Evolutionary conservation across 305 asterid species (phyloP).

Genomic region (Fraxinus angustifolia): DNA sequence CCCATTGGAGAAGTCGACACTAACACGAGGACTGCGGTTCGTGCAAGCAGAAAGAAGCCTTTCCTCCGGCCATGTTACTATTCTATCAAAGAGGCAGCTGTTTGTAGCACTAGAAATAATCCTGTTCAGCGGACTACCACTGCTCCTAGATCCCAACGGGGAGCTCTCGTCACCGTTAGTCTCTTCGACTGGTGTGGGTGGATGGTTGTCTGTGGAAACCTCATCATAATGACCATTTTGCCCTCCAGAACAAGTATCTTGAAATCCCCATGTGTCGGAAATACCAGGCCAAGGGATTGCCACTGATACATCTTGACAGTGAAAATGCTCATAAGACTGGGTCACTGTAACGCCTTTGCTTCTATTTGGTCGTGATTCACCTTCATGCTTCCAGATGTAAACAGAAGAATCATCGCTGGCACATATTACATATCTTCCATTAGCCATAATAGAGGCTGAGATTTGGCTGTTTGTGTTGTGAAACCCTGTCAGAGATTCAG

Average conservation of each 20-base stretch:
- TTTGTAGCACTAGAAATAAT: slow-evolving; percentile 56
- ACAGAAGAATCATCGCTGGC: slow-evolving; percentile 96
- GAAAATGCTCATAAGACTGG: slow-evolving; percentile 73
- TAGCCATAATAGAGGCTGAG: slow-evolving; percentile 80
- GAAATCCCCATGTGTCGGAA: slow-evolving; percentile 41
- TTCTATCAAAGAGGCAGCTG: slow-evolving; percentile 67
- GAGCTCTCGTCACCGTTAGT: slow-evolving; percentile 48
- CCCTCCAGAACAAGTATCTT: slow-evolving; percentile 28
- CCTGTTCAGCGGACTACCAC: slow-evolving; percentile 59
- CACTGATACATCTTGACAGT: slow-evolving; percentile 85
- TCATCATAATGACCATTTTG: slow-evolving; percentile 51
- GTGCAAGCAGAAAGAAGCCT: slow-evolving; percentile 55
- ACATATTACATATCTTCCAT: slow-evolving; percentile 76
- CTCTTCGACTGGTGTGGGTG: slow-evolving; percentile 57
- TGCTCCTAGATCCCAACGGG: slow-evolving; percentile 47
- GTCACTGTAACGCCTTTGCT: slow-evolving; percentile 70
- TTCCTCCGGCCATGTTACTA: slow-evolving; percentile 94
- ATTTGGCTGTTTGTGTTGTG: slow-evolving; percentile 88
- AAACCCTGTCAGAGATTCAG: slow-evolving; percentile 56
- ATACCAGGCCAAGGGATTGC: slow-evolving; percentile 97
- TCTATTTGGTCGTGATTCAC: slow-evolving; percentile 74
- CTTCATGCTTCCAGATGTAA: slow-evolving; percentile 85
- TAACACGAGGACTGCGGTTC: slow-evolving; percentile 60
- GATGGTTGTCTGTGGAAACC: slow-evolving; percentile 51
- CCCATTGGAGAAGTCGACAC: slow-evolving; percentile 61